Conservation (phyloP, 2,329 filamentous ascomycete genomes). For the Xylaria hypoxylon region DNA sequence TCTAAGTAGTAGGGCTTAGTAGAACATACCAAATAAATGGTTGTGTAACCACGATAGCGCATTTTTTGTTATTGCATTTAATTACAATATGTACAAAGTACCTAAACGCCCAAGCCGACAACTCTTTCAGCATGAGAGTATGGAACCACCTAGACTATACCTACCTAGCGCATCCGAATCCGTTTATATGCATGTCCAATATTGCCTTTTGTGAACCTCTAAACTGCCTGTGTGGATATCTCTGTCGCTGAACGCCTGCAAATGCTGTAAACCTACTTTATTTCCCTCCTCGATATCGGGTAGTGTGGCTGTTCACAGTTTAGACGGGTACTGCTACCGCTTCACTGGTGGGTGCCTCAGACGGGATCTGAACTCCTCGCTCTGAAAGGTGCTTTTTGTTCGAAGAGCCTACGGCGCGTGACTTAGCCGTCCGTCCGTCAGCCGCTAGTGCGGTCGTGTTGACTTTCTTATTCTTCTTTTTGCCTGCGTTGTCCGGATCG, state of each 20-base stretch:
- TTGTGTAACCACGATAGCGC: background rate
- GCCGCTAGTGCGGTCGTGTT: conserved; percentile 60
- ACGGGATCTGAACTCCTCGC: conserved; percentile 45
- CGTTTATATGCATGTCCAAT: conserved; percentile 16
- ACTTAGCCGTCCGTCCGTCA: conserved; percentile 59
- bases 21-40: background rate
- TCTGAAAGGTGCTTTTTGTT: conserved; percentile 50
- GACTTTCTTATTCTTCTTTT: conserved; percentile 49
- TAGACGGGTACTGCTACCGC: conserved; percentile 36
- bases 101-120: background rate
- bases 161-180: conserved; percentile 9
- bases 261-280: conserved; percentile 39
- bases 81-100: conserved; percentile 23
- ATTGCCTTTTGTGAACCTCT: conserved; percentile 3
- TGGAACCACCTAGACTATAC: background rate
- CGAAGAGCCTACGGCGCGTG: conserved; percentile 44
- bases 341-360: conserved; percentile 36
- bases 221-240: conserved; percentile 30
- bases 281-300: background rate
- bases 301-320: background rate
- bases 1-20: conserved; percentile 48
- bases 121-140: background rate
- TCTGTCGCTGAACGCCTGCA: conserved; percentile 42
- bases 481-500: conserved; percentile 62
- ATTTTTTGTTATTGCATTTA: background rate